Evolutionary conservation across 768 basidiomycete species (phyloP), one percentile per base, ranked within the genome.

Genomic region (Paxillus rubicundulus): DNA sequence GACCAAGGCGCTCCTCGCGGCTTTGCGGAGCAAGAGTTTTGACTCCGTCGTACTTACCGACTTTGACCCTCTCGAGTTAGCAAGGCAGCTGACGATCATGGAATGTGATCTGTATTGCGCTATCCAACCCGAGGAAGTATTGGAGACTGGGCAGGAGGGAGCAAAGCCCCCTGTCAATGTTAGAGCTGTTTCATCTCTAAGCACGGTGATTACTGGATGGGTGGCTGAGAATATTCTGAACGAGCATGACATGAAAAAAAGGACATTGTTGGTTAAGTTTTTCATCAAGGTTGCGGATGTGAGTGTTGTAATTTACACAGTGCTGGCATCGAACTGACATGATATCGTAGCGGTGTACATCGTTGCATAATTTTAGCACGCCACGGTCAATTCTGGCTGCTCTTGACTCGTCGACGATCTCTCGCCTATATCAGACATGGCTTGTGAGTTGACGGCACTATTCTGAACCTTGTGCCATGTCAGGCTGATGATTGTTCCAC

Each of bases 121-220:
- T 47, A 92, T 98, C 57, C 82, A 80, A 50, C 83, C 95, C 0
- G 90, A 93, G 59, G 97, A 98, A 67, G 77, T 99, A 42, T 69
- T 99, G 54, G 89, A 92, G 70, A 84, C 83, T 10, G 89, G 88
- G 4, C 85, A 89, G 64, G 84, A 86, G 54, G 82, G 84, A 55
- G 77, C 76, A 34, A 77, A 77, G 62, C 75, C 82, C 7, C 80
- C 84, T 17, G 69, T 79, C 45, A 89, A 89, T 58, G 86, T 98
- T 41, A 87, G 82, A 66, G 87, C 89, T 20, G 86, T 98, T 57
- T 87, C 87, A 41, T 84, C 88, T 5, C 72, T 98, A 65, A 96
- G 92, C 65, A 98, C 94, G 13, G 82, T 87, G 49, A 87, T 98
- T 59, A 98, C 94, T 1, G 95, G 94, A 4, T 96, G 93, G 91